Percentiles rank a stretch among this genome's conserved stretches.
phyloP scores from a whole-genome alignment of 768 basidiomycete species.

The Antrodiella citrinella region DNA sequence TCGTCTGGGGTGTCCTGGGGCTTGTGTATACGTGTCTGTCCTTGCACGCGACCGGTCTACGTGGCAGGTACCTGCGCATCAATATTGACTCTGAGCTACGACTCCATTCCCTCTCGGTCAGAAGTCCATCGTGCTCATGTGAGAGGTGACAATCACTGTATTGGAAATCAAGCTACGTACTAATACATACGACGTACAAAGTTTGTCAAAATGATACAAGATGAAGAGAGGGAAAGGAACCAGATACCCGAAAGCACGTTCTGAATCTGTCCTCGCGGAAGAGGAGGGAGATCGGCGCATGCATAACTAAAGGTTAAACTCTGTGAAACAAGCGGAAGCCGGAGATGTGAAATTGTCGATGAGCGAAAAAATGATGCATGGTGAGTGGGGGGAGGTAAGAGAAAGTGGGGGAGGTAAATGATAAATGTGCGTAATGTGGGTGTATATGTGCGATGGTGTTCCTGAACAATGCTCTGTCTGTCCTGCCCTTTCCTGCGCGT shows the following conservation, averaged over 20 bases:
- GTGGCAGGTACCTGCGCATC: neutral
- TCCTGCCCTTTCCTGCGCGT: neutral
- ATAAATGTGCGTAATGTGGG: neutral
- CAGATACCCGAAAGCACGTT: neutral
- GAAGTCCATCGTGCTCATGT: neutral
- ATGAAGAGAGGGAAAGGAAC: neutral
- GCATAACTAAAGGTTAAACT: neutral
- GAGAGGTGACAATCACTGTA: neutral
- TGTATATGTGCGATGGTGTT: neutral
- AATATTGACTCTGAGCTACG: neutral
- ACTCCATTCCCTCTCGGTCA: too few species aligned
- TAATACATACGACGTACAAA: neutral
- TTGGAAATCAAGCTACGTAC: neutral
- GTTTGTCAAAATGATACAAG: neutral
- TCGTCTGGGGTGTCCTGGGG: neutral
- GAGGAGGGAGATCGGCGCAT: neutral
- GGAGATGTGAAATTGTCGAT: neutral
- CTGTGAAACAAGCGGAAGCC: too few species aligned
- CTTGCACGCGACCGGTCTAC: neutral
- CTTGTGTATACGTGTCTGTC: neutral
- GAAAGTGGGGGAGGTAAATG: neutral
- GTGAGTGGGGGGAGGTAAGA: neutral
- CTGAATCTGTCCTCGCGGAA: neutral
- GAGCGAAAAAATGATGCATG: too few species aligned
- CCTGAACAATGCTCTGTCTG: neutral